phyloP scores from a whole-genome alignment of 2,329 filamentous ascomycete species.

The Rosellinia necatrix region DNA sequence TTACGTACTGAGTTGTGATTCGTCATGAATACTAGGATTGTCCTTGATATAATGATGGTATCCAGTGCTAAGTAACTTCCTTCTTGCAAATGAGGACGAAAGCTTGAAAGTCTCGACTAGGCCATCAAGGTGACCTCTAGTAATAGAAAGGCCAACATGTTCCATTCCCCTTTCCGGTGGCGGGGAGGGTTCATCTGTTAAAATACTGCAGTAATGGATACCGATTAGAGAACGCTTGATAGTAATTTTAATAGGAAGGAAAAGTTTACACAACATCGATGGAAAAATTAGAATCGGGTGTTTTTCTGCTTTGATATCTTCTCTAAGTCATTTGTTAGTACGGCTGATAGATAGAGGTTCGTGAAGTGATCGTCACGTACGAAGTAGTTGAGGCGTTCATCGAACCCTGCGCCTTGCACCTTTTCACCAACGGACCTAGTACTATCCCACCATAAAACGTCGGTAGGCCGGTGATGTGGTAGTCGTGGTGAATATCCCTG shows the following conservation, averaged over 20 bases:
- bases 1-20: constrained; percentile 11
- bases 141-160: not conserved
- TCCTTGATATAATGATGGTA: constrained; percentile 12
- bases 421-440: not conserved
- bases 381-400: constrained; percentile 3
- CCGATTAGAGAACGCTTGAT: constrained; percentile 2
- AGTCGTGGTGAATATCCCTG: not conserved
- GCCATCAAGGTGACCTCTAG: not conserved
- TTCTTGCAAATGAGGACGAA: not conserved
- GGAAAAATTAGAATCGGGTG: not conserved
- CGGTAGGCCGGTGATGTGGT: not conserved
- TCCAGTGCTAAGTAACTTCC: not conserved
- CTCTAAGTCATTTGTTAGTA: constrained; percentile 11
- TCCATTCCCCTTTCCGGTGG: not conserved
- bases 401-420: constrained; percentile 1
- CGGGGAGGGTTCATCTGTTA: not conserved
- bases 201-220: constrained; percentile 6
- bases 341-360: constrained; percentile 1
- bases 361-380: constrained; percentile 12
- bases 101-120: not conserved
- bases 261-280: constrained; percentile 14
- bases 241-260: not conserved
- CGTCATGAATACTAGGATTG: not conserved
- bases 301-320: not conserved
- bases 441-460: constrained; percentile 10